Conservation (phyloP, 2,329 filamentous ascomycete genomes). For the Colletotrichum endophyticum region DNA sequence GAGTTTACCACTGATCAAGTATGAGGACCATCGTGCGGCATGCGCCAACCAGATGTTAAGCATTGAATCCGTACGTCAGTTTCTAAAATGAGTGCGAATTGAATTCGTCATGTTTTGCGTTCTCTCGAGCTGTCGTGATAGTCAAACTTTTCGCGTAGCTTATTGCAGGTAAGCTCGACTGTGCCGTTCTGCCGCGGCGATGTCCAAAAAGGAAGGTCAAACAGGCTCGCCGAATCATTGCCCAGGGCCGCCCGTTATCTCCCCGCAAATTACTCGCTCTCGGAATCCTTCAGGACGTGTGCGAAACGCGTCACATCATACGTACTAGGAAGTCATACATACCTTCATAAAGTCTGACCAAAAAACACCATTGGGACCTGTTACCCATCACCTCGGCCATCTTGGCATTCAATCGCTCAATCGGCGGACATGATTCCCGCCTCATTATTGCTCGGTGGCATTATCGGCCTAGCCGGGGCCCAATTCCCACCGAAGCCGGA, state of each 20-base stretch:
- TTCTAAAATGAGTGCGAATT: neutral
- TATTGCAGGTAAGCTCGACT: neutral
- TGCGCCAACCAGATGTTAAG: neutral
- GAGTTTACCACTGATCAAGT: neutral
- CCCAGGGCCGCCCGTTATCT: neutral
- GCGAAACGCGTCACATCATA: neutral
- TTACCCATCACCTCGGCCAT: neutral
- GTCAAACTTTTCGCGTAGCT: neutral
- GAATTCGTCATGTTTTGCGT: neutral
- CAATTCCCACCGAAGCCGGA: constrained; percentile 35
- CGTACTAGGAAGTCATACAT: neutral
- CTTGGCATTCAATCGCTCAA: neutral
- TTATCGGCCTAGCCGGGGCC: constrained; percentile 26
- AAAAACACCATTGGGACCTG: neutral
- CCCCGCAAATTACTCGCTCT: neutral
- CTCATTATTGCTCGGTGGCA: constrained; percentile 20
- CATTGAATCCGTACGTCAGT: neutral
- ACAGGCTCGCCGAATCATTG: neutral
- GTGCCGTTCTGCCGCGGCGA: neutral
- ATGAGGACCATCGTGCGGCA: neutral
- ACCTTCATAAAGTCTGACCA: neutral
- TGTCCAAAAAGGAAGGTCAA: constrained; percentile 10
- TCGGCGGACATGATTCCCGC: neutral
- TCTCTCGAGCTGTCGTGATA: neutral
- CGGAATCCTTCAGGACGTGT: neutral